Percentiles rank a stretch among this genome's conserved stretches.
phyloP scores from a whole-genome alignment of 176 grass and related monocot species.

The Musa troglodytarum region DNA sequence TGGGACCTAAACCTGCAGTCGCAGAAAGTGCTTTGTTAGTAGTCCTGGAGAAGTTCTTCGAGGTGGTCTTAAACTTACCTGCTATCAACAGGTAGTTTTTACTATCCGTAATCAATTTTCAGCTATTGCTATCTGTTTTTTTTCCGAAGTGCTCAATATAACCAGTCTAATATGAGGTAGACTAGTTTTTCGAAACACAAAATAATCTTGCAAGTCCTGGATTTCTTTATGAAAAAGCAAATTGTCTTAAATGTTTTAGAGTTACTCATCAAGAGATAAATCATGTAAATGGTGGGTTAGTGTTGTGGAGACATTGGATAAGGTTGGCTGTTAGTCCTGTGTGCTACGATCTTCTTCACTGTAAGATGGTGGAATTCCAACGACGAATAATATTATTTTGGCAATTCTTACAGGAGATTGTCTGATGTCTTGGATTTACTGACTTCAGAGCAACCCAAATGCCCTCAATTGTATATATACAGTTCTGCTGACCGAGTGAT shows the following conservation, averaged over 20 bases:
- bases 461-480: conserved; percentile 81
- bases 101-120: too few relatives aligned
- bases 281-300: too few relatives aligned
- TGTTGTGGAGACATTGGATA: too few relatives aligned
- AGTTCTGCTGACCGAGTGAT: conserved; percentile 79
- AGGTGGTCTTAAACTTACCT: conserved; percentile 62
- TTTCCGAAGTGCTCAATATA: neutral
- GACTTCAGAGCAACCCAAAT: conserved; percentile 60
- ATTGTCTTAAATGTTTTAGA: too few relatives aligned
- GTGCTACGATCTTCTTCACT: neutral
- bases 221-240: too few relatives aligned
- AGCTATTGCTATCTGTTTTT: too few relatives aligned
- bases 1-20: conserved; percentile 37
- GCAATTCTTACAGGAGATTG: conserved; percentile 40
- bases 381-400: neutral
- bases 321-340: neutral
- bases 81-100: conserved; percentile 43
- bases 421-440: conserved; percentile 57
- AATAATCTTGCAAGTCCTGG: too few relatives aligned
- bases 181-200: too few relatives aligned
- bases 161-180: neutral
- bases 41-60: conserved; percentile 64
- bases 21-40: conserved; percentile 51
- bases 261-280: too few relatives aligned
- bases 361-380: neutral